A percentile compares a stretch with the other conserved stretches of the same genome.
Conservation (phyloP, 352 stramenopile genomes). For the Globisporangium spiculum region DNA sequence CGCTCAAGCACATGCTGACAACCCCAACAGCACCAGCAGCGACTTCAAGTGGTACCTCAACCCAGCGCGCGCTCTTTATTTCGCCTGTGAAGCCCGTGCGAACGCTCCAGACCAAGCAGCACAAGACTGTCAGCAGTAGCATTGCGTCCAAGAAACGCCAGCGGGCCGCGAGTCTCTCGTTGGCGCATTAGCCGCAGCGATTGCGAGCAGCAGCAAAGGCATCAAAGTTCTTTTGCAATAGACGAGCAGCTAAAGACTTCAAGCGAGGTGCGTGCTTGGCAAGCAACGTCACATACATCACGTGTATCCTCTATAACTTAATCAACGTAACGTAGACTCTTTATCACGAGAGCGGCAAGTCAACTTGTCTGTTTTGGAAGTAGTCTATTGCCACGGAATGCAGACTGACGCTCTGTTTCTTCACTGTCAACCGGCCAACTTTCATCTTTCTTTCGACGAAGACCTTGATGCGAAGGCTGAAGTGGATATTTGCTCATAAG, state of each 20-base stretch:
- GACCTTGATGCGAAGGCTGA: not conserved
- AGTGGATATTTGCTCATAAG: too few relatives aligned
- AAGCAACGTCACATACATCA: not conserved
- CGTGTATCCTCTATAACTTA: slow-evolving; percentile 9
- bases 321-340: not conserved
- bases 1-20: not conserved
- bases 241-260: not conserved
- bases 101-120: slow-evolving; percentile 1
- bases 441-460: not conserved
- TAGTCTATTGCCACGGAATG: not conserved
- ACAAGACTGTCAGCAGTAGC: not conserved
- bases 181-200: not conserved
- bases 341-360: not conserved
- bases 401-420: not conserved
- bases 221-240: not conserved
- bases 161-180: slow-evolving; percentile 11
- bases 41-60: not conserved
- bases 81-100: not conserved
- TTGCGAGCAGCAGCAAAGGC: not conserved
- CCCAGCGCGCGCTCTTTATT: slow-evolving; percentile 5
- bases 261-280: not conserved
- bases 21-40: not conserved
- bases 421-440: not conserved
- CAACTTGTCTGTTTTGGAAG: not conserved
- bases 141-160: slow-evolving; percentile 12